Percentiles rank a stretch among this genome's conserved stretches.
Evolutionary conservation across 768 basidiomycete species (phyloP).

Genomic region (Cyathus striatus): DNA sequence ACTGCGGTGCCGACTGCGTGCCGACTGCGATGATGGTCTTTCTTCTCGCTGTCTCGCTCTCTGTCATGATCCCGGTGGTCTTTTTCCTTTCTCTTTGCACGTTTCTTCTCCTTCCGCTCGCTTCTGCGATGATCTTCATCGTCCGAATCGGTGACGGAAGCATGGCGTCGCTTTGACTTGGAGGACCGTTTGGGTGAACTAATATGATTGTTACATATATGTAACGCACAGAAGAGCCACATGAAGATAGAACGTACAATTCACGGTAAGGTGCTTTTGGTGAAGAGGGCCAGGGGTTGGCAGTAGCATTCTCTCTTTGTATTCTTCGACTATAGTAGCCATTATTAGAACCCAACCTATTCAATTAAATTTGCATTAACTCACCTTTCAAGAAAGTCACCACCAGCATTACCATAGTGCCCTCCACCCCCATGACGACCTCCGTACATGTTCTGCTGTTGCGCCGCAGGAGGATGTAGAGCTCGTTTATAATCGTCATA

Average conservation of each 20-base stretch:
- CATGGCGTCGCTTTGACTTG: constrained; percentile 57
- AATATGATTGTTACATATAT: too few species aligned
- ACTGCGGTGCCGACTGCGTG: constrained; percentile 21
- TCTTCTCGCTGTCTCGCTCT: too few species aligned
- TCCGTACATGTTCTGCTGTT: constrained; percentile 55
- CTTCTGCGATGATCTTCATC: constrained; percentile 57
- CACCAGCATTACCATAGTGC: constrained; percentile 20
- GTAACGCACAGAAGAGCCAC: too few species aligned
- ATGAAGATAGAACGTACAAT: too few species aligned
- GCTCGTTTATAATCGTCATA: constrained; percentile 56
- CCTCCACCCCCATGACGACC: constrained; percentile 17
- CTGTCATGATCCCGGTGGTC: constrained; percentile 32
- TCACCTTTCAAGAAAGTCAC: constrained; percentile 69
- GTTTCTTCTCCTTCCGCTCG: constrained; percentile 59
- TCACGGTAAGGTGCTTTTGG: constrained; percentile 62
- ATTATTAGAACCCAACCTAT: constrained; percentile 4
- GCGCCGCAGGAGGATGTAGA: constrained; percentile 26
- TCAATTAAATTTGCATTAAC: too few species aligned
- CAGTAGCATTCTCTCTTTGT: constrained; percentile 53
- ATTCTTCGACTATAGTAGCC: constrained; percentile 53
- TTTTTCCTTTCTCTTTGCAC: constrained; percentile 40
- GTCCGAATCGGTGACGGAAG: constrained; percentile 45
- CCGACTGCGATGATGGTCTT: too few species aligned
- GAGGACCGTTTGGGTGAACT: constrained; percentile 57
- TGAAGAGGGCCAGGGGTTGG: constrained; percentile 79